These are phyloP conservation scores for Pascua guehoae DNA, from an alignment of 1,284 basidiomycete genomes.

Conservation along the genomic window DNA sequence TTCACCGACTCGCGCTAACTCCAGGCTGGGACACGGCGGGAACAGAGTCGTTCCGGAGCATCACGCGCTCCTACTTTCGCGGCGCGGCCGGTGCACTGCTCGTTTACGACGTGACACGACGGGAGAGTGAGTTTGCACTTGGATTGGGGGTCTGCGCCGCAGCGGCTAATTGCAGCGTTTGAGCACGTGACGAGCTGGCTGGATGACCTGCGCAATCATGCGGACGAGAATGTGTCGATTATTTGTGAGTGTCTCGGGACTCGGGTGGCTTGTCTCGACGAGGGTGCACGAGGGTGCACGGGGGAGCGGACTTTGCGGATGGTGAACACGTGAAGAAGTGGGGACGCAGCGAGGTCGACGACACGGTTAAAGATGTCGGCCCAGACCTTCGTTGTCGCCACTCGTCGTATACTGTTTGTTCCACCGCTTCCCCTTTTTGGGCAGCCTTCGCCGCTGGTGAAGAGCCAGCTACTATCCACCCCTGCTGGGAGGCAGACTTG, in stretches of 20 bases:
- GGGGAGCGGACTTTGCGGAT: too few relatives aligned
- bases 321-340: too few relatives aligned
- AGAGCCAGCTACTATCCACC: too few relatives aligned
- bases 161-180: constrained; percentile 29
- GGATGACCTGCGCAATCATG: constrained; percentile 37
- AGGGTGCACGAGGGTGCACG: too few relatives aligned
- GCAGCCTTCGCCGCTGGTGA: too few relatives aligned
- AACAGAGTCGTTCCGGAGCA: constrained; percentile 53
- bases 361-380: too few relatives aligned
- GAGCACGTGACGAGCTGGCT: constrained; percentile 45
- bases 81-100: constrained; percentile 88
- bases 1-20: background rate
- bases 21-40: constrained; percentile 48
- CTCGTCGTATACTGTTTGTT: too few relatives aligned
- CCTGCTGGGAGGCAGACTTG: too few relatives aligned
- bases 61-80: constrained; percentile 92
- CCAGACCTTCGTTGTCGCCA: too few relatives aligned
- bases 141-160: background rate
- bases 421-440: too few relatives aligned
- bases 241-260: constrained; percentile 40
- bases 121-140: constrained; percentile 33
- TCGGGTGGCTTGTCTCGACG: too few relatives aligned
- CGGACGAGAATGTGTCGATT: constrained; percentile 45
- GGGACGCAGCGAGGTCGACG: too few relatives aligned
- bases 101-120: constrained; percentile 92